A percentile compares a stretch with the other conserved stretches of the same genome.
Conservation (phyloP, 495 filamentous ascomycete species). For the Clavariopsis aquatica region DNA sequence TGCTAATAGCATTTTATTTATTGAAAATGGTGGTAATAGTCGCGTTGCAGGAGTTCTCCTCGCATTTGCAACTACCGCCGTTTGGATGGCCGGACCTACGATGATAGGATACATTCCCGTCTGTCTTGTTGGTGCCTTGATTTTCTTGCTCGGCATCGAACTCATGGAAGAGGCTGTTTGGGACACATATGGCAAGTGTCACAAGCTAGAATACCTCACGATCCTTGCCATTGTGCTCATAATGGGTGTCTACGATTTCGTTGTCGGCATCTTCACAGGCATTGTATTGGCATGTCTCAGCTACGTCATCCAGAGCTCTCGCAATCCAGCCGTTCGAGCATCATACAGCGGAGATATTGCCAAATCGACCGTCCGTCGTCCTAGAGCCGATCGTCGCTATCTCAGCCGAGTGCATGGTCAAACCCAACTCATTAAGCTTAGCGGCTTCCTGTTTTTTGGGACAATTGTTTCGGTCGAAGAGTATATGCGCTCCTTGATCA, state of each 20-base stretch:
- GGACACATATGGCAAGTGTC: slow-evolving; percentile 82
- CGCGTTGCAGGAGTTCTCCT: slow-evolving; percentile 85
- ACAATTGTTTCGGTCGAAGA: slow-evolving; percentile 94
- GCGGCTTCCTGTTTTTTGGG: slow-evolving; percentile 93
- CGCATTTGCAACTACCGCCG: slow-evolving; percentile 72
- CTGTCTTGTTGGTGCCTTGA: slow-evolving; percentile 93
- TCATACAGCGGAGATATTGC: slow-evolving; percentile 84
- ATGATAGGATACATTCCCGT: slow-evolving; percentile 93
- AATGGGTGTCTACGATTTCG: slow-evolving; percentile 97
- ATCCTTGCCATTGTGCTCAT: slow-evolving; percentile 89
- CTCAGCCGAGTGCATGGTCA: slow-evolving; percentile 81
- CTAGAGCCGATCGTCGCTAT: slow-evolving; percentile 84
- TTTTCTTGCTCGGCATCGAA: slow-evolving; percentile 92
- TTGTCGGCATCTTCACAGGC: slow-evolving; percentile 86
- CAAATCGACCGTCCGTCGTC: slow-evolving; percentile 86
- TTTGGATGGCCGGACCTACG: slow-evolving; percentile 80
- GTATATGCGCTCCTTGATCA: slow-evolving; percentile 75
- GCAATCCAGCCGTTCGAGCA: slow-evolving; percentile 80
- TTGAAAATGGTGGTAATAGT: slow-evolving; percentile 82
- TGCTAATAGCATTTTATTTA: slow-evolving; percentile 93
- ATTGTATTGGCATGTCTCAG: slow-evolving; percentile 89
- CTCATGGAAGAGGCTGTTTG: slow-evolving; percentile 83
- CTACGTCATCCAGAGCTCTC: slow-evolving; percentile 86
- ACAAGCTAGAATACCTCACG: slow-evolving; percentile 85
- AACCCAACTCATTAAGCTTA: slow-evolving; percentile 84